Conservation (phyloP, 1,139 yeast species). For the Saccharomyces uvarum region DNA sequence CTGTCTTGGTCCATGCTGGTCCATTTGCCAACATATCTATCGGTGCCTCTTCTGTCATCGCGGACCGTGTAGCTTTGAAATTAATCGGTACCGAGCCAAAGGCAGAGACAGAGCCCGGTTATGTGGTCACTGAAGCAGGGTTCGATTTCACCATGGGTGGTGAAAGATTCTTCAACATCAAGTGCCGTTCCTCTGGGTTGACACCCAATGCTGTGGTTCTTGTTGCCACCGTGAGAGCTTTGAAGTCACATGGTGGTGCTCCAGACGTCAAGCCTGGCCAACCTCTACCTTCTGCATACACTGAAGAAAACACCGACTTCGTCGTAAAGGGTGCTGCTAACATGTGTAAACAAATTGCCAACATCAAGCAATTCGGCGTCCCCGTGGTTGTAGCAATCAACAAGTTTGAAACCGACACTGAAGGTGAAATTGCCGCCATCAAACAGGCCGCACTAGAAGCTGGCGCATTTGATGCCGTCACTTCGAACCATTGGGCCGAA, state of each 20-base stretch:
- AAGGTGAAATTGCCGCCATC: conserved; percentile 58
- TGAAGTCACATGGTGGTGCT: conserved; percentile 78
- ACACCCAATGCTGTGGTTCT: conserved; percentile 67
- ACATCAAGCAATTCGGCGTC: conserved; percentile 61
- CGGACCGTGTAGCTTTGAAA: conserved; percentile 92
- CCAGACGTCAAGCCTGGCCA: conserved; percentile 80
- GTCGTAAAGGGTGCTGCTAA: conserved; percentile 63
- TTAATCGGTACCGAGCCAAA: conserved; percentile 68
- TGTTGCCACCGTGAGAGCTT: conserved; percentile 74
- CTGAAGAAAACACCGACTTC: conserved; percentile 56
- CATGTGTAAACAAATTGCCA: conserved; percentile 66
- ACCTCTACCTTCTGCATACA: conserved; percentile 59
- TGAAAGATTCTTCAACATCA: conserved; percentile 72
- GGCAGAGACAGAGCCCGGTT: conserved; percentile 48
- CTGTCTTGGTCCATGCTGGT: conserved; percentile 96
- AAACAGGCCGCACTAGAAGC: conserved; percentile 58
- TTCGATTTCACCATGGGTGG: conserved; percentile 88
- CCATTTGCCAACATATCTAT: conserved; percentile 97
- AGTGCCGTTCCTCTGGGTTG: conserved; percentile 68
- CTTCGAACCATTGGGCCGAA: conserved; percentile 72
- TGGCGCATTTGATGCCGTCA: conserved; percentile 70
- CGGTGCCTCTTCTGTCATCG: conserved; percentile 91
- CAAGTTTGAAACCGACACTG: conserved; percentile 63
- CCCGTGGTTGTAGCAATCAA: conserved; percentile 79
- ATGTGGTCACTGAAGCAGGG: conserved; percentile 78